Conservation (phyloP, 495 filamentous ascomycete genomes). For the Astrothelium macrocarpum region DNA sequence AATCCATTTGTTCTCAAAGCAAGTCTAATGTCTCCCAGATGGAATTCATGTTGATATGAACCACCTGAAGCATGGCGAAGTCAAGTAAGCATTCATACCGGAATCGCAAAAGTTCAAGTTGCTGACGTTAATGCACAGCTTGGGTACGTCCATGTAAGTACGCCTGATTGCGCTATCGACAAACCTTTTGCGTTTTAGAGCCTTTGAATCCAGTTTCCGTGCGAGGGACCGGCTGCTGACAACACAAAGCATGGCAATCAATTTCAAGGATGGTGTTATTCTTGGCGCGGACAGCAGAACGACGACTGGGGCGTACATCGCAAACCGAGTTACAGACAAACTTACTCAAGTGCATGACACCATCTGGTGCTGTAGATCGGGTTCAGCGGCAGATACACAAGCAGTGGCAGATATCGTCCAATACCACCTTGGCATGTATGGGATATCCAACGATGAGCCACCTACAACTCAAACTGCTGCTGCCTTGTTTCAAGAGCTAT, state of each 20-base stretch:
- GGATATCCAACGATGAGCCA: constrained; percentile 71
- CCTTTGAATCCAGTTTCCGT: background rate
- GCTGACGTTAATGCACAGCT: constrained; percentile 38
- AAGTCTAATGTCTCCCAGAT: constrained; percentile 49
- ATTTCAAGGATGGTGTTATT: constrained; percentile 96
- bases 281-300: constrained; percentile 94
- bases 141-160: constrained; percentile 95
- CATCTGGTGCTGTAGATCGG: constrained; percentile 98
- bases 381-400: constrained; percentile 95
- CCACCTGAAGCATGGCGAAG: constrained; percentile 79
- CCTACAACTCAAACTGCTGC: constrained; percentile 92
- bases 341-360: constrained; percentile 97
- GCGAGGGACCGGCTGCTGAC: constrained; percentile 22
- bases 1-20: constrained; percentile 7
- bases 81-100: constrained; percentile 57
- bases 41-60: constrained; percentile 99
- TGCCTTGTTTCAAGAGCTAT: constrained; percentile 91
- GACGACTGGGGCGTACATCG: constrained; percentile 97
- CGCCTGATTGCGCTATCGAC: constrained; percentile 11
- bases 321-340: constrained; percentile 98
- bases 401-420: constrained; percentile 96
- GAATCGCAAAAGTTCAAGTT: constrained; percentile 14
- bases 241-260: constrained; percentile 82
- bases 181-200: background rate
- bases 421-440: constrained; percentile 89